Base-by-base conservation (phyloP, 2,329 filamentous ascomycete species). In the Colletotrichum orbiculare region DNA sequence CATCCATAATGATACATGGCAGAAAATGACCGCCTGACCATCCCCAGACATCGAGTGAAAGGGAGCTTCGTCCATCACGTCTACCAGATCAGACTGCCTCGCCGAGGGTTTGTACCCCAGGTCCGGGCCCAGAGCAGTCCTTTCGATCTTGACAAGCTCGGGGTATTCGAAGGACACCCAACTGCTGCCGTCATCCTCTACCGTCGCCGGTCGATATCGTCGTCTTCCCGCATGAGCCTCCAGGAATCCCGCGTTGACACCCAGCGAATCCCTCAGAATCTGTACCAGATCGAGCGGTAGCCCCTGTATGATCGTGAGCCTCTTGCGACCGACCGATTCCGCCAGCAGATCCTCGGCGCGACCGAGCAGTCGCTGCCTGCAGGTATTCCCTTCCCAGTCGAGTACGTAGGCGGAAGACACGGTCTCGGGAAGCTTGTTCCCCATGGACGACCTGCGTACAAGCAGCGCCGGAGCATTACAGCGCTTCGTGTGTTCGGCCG, bases 1-100 rank as follows among this genome's bases (percentile, higher is more conserved):
- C 13, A 68, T 59, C 78, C 78, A 80, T 11, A 79, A 50, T 17
- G 75, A 77, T 6, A 71, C 76, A 4, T 73, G 75, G 33, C 74
- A 76, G 38, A 79, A 75, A 12, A 74, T 55, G 8, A 69, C 73
- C 1, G 66, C 68, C 7, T 70, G 69, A 6, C 68, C 72, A 4
- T 65, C 54, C 5, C 47, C 50, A 0, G 71, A 71, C 49, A 73
- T 64, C 6, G 47, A 42, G 34, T 70, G 60, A 1, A 69, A 58
- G 9, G 67, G 64, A 3, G 71, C 60, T 38, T 68, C 61, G 12
- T 61, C 60, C 55, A 67, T 60, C n/a, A 68, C 41, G 52, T 73
- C 72, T n/a, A 61, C 63, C 37, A 66, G 11, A 11, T 66, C 63
- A 15, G 58, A 63, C 13, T 63, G 63, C 12, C 63, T 53, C 10